Evolutionary conservation across 2,329 filamentous ascomycete genomes (phyloP).

Genomic region (Talaromyces funiculosus): DNA sequence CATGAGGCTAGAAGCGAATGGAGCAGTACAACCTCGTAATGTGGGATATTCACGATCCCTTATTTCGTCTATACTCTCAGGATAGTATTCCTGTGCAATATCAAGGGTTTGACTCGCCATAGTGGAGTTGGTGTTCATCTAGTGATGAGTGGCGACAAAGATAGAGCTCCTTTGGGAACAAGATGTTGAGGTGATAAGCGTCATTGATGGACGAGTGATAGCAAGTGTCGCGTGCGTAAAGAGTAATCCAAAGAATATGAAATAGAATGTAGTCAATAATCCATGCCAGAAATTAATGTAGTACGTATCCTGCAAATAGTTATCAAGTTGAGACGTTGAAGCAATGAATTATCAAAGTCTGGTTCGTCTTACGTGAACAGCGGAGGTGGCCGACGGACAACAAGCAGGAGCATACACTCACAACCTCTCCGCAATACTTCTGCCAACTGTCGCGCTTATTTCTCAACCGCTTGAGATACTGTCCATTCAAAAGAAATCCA

Average conservation of each 20-base stretch:
- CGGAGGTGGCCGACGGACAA: conserved; percentile 7
- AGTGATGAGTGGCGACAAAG: conserved; percentile 10
- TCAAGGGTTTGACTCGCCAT: conserved; percentile 1
- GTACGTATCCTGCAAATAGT: background rate
- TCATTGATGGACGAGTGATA: background rate
- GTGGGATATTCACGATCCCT: conserved; percentile 45
- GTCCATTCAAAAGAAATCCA: background rate
- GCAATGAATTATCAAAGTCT: background rate
- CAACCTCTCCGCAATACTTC: background rate
- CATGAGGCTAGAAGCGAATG: background rate
- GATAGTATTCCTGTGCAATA: conserved; percentile 33
- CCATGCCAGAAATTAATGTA: too few species aligned
- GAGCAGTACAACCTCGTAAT: conserved; percentile 30
- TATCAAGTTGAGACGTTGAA: too few species aligned
- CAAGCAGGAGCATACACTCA: background rate
- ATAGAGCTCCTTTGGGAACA: background rate
- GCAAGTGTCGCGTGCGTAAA: background rate
- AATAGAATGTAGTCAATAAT: background rate
- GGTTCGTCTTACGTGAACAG: background rate
- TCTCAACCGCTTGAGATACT: background rate
- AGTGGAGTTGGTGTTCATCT: background rate
- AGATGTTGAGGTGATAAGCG: background rate
- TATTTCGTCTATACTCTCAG: conserved; percentile 43
- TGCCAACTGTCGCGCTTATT: background rate
- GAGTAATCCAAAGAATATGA: background rate